Conservation (phyloP, 305 asterid species). For the Fraxinus platypoda region DNA sequence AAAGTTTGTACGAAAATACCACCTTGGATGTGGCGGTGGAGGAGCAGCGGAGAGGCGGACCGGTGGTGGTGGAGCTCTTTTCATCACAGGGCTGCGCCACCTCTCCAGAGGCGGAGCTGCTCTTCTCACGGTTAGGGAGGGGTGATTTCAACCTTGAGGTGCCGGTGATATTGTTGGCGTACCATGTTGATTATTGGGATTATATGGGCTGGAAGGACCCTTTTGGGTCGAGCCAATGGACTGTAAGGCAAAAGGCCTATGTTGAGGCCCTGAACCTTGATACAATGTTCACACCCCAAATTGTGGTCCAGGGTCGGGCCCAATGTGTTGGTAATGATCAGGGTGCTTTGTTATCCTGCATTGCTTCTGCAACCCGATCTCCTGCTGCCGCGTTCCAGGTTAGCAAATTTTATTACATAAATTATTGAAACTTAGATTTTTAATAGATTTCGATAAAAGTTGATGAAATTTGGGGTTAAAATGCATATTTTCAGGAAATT, state of each 20-base stretch:
- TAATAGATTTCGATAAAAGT: too few species aligned
- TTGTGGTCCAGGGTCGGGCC: slow-evolving; percentile 71
- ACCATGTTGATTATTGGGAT: slow-evolving; percentile 90
- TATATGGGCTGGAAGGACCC: slow-evolving; percentile 93
- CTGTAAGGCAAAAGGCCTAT: slow-evolving; percentile 83
- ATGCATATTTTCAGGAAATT: neutral
- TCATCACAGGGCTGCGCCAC: slow-evolving; percentile 92
- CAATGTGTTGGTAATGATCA: slow-evolving; percentile 63
- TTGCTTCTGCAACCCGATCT: slow-evolving; percentile 53
- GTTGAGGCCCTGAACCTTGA: slow-evolving; percentile 70
- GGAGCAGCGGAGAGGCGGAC: slow-evolving; percentile 61
- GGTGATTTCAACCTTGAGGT: slow-evolving; percentile 65
- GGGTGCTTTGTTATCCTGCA: slow-evolving; percentile 53
- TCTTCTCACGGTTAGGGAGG: slow-evolving; percentile 82
- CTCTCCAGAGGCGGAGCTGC: slow-evolving; percentile 81
- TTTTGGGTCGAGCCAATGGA: slow-evolving; percentile 74
- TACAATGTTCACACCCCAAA: slow-evolving; percentile 77
- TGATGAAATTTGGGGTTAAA: neutral
- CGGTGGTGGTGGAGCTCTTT: slow-evolving; percentile 82
- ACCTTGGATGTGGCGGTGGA: slow-evolving; percentile 54
- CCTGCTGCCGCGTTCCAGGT: slow-evolving; percentile 81
- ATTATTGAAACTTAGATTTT: neutral
- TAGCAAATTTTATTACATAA: neutral
- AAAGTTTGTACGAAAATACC: slow-evolving; percentile 22
- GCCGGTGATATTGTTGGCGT: slow-evolving; percentile 68